Evolutionary conservation across 495 filamentous ascomycete species (phyloP), one percentile per base, ranked within the genome.

Genomic region (Aspergillus affinis): DNA sequence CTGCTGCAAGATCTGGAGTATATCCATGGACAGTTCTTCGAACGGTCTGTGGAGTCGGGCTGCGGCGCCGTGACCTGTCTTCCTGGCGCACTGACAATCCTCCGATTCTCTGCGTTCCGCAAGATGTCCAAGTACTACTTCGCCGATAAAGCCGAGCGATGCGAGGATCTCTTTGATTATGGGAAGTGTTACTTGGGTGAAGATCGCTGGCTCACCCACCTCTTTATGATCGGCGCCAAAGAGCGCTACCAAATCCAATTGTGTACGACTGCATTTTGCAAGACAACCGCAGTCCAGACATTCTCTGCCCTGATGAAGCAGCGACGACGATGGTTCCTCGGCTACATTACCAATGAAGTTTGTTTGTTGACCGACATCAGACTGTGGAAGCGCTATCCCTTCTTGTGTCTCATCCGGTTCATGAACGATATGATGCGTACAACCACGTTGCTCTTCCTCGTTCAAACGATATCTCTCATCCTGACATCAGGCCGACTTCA

Each of bases 61-160:
- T 98, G 94, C 67, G 94, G 94, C 30, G 86, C 94, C 4, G 93
- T 98, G 45, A 98, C 93, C 17, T 98, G 94, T 75, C 82, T 98
- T 44, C 94, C 94, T 6, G 94, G 94, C 4, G 94, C 94, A 15
- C 78, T 98, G 54, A 98, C 94, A 4, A 96, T 97, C 74, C 76
- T 98, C 19, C 90, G 94, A 51, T 97, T 97, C 73, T 98, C 94
- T 12, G 93, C 94, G 17, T 98, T 98, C 75, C 83, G 94, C 58
- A 88, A 90, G 65, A 97, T 98, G 92, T 91, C 94, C 63, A 96
- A 96, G 70, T 97, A 97, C 75, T 98, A 98, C 77, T 98, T 98
- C 69, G 91, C 94, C 15, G 94, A 98, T 75, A 97, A 97, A 69
- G 91, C 91, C 17, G 94, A 97, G 71, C 90, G 96, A 69, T 96